Conservation (phyloP, 129 eudicot species). For the Oenanthe sinensis region DNA sequence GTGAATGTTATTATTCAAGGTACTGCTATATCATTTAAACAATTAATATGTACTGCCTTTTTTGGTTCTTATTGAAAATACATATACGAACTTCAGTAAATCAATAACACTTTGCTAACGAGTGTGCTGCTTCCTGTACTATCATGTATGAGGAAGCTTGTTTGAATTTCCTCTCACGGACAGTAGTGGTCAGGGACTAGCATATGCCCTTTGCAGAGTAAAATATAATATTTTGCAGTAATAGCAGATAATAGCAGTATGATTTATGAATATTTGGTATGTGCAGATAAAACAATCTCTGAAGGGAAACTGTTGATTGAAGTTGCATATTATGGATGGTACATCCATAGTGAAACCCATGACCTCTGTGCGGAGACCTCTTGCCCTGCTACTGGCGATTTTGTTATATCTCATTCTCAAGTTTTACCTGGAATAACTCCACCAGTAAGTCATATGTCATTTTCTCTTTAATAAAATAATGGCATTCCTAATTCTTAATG, state of each 20-base stretch:
- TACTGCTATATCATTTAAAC: background rate
- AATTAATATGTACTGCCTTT: background rate
- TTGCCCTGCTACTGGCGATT: conserved; percentile 73
- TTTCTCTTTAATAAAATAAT: background rate
- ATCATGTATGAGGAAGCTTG: background rate
- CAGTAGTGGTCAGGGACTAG: background rate
- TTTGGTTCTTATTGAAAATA: background rate
- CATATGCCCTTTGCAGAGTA: background rate
- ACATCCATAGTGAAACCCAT: conserved; percentile 41
- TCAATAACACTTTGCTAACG: background rate
- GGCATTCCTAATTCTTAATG: background rate
- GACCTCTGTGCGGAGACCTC: conserved; percentile 62
- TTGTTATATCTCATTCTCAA: conserved; percentile 61
- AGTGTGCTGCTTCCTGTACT: background rate
- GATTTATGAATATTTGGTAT: background rate
- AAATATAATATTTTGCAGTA: background rate
- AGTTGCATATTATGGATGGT: conserved; percentile 50
- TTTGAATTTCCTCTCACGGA: background rate
- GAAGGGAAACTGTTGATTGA: conserved; percentile 60
- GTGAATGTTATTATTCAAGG: background rate
- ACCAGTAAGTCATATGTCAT: conserved; percentile 58
- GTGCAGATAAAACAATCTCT: conserved; percentile 52
- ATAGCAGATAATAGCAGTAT: background rate
- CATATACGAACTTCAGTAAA: background rate
- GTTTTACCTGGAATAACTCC: conserved; percentile 72